phyloP scores from a whole-genome alignment of 2,329 filamentous ascomycete species.

The Ophiosphaerella narmari region DNA sequence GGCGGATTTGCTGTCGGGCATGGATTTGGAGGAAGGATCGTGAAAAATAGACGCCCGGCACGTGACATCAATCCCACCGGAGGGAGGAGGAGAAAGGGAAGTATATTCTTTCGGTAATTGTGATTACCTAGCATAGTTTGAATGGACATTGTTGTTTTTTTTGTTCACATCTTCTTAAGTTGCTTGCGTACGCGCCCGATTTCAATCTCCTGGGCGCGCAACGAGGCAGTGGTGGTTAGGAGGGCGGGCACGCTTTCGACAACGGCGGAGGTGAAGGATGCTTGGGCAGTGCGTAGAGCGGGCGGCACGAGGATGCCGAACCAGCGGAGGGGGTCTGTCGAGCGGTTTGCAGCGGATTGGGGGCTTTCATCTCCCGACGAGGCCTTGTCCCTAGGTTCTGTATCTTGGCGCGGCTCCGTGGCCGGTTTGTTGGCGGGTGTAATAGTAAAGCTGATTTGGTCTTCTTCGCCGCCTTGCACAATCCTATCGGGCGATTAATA shows the following conservation, averaged over 20 bases:
- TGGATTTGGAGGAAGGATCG: conserved; percentile 4
- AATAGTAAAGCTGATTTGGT: neutral
- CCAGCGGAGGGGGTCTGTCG: conserved; percentile 60
- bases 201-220: conserved; percentile 70
- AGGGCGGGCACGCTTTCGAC: conserved; percentile 65
- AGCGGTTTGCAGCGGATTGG: neutral
- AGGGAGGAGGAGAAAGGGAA: too few relatives aligned
- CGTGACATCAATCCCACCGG: too few relatives aligned
- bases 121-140: too few relatives aligned
- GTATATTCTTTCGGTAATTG: too few relatives aligned
- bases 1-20: conserved; percentile 36
- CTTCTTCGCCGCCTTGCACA: neutral
- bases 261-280: conserved; percentile 58
- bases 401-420: neutral
- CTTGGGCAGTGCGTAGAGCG: conserved; percentile 62
- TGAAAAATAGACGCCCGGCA: too few relatives aligned
- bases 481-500: neutral
- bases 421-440: neutral
- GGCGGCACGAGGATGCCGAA: conserved; percentile 60
- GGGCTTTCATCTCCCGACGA: neutral
- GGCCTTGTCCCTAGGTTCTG: conserved; percentile 13
- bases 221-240: conserved; percentile 47
- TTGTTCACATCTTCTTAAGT: conserved; percentile 43
- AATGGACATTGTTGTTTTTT: too few relatives aligned
- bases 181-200: conserved; percentile 63